Conservation (phyloP, 768 basidiomycete genomes). For the Suillus decipiens region DNA sequence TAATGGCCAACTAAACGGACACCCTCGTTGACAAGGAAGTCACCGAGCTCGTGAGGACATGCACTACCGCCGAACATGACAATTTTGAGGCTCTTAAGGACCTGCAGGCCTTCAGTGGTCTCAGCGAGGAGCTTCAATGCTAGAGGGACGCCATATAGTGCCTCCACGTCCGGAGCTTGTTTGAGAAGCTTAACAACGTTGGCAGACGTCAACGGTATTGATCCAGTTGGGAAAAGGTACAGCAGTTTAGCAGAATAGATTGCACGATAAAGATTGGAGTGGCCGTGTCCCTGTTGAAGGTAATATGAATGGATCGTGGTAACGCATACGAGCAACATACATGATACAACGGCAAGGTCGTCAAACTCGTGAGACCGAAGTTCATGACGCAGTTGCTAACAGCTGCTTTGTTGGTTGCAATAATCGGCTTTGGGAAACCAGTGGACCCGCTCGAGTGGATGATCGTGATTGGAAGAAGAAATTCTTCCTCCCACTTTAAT, state of each 20-base stretch:
- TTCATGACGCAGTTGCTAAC: constrained; percentile 39
- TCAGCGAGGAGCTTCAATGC: constrained; percentile 50
- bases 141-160: constrained; percentile 39
- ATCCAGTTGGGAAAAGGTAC: constrained; percentile 43
- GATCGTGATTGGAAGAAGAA: constrained; percentile 21
- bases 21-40: constrained; percentile 47
- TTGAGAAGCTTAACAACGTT: constrained; percentile 43
- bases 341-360: constrained; percentile 34
- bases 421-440: constrained; percentile 50
- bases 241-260: constrained; percentile 43
- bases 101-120: constrained; percentile 43
- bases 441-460: constrained; percentile 39
- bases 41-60: constrained; percentile 55
- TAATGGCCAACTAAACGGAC: constrained; percentile 51
- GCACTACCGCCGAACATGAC: constrained; percentile 55
- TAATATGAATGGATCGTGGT: neutral
- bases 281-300: constrained; percentile 23
- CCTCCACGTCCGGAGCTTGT: constrained; percentile 34
- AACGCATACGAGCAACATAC: constrained; percentile 19
- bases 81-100: constrained; percentile 46
- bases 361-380: constrained; percentile 21
- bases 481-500: constrained; percentile 24
- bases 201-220: constrained; percentile 46
- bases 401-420: constrained; percentile 37
- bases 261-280: constrained; percentile 39